Evolutionary conservation across 139 green algal species (phyloP).

Genomic region (Closterium sp.): DNA sequence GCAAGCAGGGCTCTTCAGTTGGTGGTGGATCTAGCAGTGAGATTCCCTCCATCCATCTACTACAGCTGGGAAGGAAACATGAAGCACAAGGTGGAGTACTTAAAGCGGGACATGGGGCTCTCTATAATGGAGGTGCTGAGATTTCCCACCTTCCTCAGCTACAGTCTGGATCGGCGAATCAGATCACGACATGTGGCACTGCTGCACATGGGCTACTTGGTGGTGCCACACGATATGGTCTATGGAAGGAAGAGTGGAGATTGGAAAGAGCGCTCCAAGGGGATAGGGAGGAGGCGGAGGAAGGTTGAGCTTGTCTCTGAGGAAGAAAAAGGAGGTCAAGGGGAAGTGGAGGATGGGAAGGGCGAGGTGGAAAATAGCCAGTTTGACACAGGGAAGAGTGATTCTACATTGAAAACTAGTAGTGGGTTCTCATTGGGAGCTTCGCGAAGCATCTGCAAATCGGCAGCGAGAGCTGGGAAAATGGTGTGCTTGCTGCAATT

Average conservation of each 20-base stretch:
- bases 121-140: not conserved
- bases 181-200: not conserved
- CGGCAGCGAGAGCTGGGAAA: not conserved
- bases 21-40: not conserved
- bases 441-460: not conserved
- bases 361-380: no score
- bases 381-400: not conserved
- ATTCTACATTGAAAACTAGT: not conserved
- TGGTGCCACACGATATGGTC: not conserved
- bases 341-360: not conserved
- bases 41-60: not conserved
- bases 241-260: not conserved
- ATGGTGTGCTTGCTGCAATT: not conserved
- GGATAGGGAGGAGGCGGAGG: not conserved
- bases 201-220: not conserved
- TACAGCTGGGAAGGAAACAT: not conserved
- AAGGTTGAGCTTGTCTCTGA: not conserved
- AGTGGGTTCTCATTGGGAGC: not conserved
- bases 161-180: not conserved
- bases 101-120: not conserved
- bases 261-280: no score
- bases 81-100: not conserved
- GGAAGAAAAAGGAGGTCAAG: not conserved
- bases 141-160: not conserved
- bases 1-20: not conserved